phyloP scores from a whole-genome alignment of 2,329 filamentous ascomycete genomes.

The Sordariomycetes sp. region DNA sequence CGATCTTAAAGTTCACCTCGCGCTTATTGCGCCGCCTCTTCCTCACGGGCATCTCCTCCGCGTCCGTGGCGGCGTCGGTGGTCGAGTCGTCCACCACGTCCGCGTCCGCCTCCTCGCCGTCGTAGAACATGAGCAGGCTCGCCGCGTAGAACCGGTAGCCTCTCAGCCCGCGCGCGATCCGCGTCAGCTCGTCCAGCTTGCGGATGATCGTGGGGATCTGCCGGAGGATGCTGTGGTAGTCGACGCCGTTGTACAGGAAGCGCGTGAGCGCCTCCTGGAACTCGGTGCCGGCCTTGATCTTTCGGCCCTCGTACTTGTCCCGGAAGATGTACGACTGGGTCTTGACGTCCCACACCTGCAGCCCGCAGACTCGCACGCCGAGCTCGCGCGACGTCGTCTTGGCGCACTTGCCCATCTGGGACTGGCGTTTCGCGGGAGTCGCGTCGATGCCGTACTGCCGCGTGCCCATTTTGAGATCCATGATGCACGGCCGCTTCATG shows the following conservation, averaged over 20 bases:
- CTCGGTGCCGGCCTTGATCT: constrained; percentile 75
- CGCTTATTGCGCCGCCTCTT: constrained; percentile 37
- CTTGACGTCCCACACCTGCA: constrained; percentile 89
- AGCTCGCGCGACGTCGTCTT: constrained; percentile 85
- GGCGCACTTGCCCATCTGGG: constrained; percentile 86
- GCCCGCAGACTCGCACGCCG: constrained; percentile 85
- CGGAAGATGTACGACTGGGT: constrained; percentile 84
- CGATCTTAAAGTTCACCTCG: constrained; percentile 87
- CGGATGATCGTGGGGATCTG: constrained; percentile 83
- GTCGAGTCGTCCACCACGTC: constrained; percentile 42
- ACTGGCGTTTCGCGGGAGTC: constrained; percentile 81
- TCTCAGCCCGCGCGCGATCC: constrained; percentile 66
- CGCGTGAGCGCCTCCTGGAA: constrained; percentile 81
- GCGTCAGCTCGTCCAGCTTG: constrained; percentile 74
- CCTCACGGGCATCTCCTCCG: constrained; percentile 35
- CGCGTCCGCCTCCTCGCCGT: constrained; percentile 58
- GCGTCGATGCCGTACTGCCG: constrained; percentile 94
- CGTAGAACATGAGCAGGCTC: constrained; percentile 90
- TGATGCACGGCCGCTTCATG: constrained; percentile 93
- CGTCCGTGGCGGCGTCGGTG: constrained; percentile 47
- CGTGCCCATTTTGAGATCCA: constrained; percentile 98
- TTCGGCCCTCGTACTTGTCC: constrained; percentile 93
- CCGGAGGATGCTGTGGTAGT: constrained; percentile 65
- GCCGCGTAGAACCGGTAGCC: constrained; percentile 94
- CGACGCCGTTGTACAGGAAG: constrained; percentile 85